A percentile compares a stretch with the other conserved stretches of the same genome.
phyloP scores from a whole-genome alignment of 1,284 basidiomycete genomes.

The Caloboletus firmus region DNA sequence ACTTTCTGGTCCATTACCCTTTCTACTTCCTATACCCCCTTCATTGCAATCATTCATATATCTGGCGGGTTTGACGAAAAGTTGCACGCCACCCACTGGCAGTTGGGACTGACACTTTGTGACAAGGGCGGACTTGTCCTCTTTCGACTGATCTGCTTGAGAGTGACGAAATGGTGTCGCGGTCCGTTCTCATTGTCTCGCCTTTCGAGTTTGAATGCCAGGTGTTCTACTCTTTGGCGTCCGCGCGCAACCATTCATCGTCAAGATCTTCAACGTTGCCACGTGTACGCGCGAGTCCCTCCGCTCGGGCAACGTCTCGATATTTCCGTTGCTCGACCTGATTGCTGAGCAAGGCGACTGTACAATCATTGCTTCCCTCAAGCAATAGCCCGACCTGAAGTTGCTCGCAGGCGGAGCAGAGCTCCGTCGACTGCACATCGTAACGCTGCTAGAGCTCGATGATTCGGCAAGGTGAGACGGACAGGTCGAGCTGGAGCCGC shows the following conservation, averaged over 20 bases:
- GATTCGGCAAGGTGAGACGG: background rate
- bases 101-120: background rate
- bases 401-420: background rate
- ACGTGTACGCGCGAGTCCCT: background rate
- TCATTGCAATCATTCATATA: background rate
- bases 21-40: accelerated
- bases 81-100: background rate
- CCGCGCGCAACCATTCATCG: constrained; percentile 13
- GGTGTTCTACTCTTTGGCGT: constrained; percentile 6
- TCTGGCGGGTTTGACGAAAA: too few relatives aligned
- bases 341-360: background rate
- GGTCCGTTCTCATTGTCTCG: constrained; percentile 13
- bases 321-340: background rate
- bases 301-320: background rate
- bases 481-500: background rate
- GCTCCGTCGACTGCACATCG: background rate
- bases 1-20: constrained; percentile 5
- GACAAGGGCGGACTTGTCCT: background rate
- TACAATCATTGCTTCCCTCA: background rate
- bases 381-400: background rate
- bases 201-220: constrained; percentile 1
- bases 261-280: background rate
- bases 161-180: background rate
- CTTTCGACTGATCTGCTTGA: constrained; percentile 9
- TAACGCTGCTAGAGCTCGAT: background rate